Conservation (phyloP, 441 rosid species). For the Lepidium campestre region DNA sequence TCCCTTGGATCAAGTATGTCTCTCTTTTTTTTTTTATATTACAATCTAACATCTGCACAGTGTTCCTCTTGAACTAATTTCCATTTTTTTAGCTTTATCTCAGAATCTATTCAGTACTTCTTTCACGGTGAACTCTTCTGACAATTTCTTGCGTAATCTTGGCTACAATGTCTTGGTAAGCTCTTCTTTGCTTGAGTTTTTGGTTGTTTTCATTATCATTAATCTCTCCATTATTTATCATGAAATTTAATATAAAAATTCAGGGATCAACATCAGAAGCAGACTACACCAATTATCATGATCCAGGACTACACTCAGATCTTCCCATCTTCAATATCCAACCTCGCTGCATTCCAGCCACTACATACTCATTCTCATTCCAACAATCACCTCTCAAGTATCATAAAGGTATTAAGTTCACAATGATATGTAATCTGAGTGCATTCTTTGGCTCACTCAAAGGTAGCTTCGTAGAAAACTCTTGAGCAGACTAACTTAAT, state of each 20-base stretch:
- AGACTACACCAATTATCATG: conserved; percentile 32
- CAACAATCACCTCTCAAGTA: conserved; percentile 45
- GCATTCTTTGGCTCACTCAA: background rate
- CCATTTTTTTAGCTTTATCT: background rate
- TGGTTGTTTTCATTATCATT: background rate
- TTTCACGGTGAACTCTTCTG: background rate
- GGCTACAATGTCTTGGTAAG: conserved; percentile 51
- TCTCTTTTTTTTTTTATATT: background rate
- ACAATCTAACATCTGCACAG: no score
- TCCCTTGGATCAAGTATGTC: conserved; percentile 58
- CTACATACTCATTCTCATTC: conserved; percentile 29
- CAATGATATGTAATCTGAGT: background rate
- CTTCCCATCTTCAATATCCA: conserved; percentile 56
- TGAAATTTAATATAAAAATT: background rate
- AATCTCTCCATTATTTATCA: background rate
- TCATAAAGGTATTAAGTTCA: conserved; percentile 35
- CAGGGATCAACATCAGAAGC: conserved; percentile 57
- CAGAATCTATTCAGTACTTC: background rate
- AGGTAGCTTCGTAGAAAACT: background rate
- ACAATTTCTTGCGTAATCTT: conserved; percentile 20
- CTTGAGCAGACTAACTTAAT: background rate
- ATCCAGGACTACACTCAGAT: conserved; percentile 43
- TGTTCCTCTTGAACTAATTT: background rate
- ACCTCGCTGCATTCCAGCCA: conserved; percentile 41
- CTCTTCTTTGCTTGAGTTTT: background rate